phyloP scores from a whole-genome alignment of 192 early-diverging fungal species.

The Umbelopsis sp. region DNA sequence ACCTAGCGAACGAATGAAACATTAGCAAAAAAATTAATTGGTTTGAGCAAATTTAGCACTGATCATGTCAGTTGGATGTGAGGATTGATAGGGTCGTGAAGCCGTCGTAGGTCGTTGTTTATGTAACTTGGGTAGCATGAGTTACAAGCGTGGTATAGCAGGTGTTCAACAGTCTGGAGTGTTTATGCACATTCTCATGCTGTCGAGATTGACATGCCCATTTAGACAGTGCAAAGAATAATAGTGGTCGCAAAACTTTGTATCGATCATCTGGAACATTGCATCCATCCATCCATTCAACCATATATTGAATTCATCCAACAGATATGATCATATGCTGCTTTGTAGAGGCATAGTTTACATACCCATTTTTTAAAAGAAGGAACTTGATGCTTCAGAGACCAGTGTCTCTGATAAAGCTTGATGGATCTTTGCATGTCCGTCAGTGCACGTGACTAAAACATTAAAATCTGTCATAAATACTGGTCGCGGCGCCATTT shows the following conservation, averaged over 20 bases:
- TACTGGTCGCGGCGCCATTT: no score
- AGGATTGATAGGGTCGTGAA: background rate
- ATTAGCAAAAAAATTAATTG: background rate
- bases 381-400: background rate
- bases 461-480: no score
- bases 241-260: background rate
- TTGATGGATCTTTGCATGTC: no score
- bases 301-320: constrained; percentile 1
- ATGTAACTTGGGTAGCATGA: background rate
- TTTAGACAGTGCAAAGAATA: background rate
- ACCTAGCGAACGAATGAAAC: constrained; percentile 37
- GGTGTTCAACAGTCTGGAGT: background rate
- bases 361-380: constrained; percentile 24
- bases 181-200: background rate
- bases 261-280: background rate
- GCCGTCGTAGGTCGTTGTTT: background rate
- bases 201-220: background rate
- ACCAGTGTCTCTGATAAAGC: background rate
- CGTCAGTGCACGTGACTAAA: no score
- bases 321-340: background rate
- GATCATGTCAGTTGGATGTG: background rate
- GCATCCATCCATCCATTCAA: constrained; percentile 29
- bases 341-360: background rate
- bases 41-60: background rate
- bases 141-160: background rate